phyloP scores from a whole-genome alignment of 2,329 filamentous ascomycete species.

The Alternaria triticimaculans region DNA sequence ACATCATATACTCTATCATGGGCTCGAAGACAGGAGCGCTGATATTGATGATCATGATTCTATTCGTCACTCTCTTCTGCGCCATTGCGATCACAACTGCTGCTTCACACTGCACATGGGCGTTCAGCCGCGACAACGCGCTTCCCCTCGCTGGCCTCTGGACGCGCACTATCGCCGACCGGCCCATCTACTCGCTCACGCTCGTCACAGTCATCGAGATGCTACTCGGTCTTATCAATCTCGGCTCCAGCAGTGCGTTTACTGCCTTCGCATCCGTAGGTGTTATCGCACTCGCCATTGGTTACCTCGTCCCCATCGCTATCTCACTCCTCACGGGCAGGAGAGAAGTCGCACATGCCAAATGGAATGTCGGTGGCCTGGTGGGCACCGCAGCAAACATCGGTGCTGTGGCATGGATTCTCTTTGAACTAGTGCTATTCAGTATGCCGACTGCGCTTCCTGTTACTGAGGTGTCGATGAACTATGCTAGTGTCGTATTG shows the following conservation, averaged over 20 bases:
- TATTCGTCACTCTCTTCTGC: conserved; percentile 61
- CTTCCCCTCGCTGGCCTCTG: conserved; percentile 51
- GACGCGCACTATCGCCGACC: conserved; percentile 16
- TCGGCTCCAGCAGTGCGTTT: not conserved
- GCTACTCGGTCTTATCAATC: not conserved
- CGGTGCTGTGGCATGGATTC: not conserved
- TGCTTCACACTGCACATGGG: conserved; percentile 57
- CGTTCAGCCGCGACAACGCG: conserved; percentile 55
- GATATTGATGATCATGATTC: conserved; percentile 58
- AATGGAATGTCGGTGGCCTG: not conserved
- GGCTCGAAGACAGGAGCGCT: conserved; percentile 57
- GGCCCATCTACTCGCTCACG: conserved; percentile 57
- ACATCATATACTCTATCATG: conserved; percentile 59
- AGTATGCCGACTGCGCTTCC: not conserved
- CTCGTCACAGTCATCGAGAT: not conserved
- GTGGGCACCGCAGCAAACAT: not conserved
- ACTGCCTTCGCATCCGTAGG: not conserved
- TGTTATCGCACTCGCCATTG: not conserved
- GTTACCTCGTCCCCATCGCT: not conserved
- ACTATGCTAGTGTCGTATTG: conserved; percentile 65
- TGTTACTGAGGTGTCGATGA: conserved; percentile 56
- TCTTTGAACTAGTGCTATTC: not conserved
- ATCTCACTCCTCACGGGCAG: not conserved
- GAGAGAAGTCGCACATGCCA: not conserved
- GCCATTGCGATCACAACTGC: conserved; percentile 61